These are phyloP conservation scores for Clarireedia monteithiana DNA, from an alignment of 2,329 filamentous ascomycete species.

Conservation along the genomic window DNA sequence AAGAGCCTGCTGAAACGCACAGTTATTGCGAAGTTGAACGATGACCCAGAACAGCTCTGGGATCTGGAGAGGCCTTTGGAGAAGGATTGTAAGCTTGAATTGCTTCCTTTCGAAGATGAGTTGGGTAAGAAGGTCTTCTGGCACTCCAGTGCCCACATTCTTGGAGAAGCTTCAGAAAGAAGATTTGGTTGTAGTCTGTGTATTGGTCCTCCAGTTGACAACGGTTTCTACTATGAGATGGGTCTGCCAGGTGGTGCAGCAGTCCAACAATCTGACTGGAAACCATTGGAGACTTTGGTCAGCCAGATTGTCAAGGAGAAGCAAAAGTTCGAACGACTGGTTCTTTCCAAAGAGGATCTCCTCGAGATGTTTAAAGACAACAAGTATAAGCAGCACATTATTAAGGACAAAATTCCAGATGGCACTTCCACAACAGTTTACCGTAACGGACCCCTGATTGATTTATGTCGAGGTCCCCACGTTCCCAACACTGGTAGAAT, in stretches of 20 bases:
- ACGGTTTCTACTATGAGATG: slow-evolving; percentile 99
- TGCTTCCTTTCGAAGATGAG: slow-evolving; percentile 70
- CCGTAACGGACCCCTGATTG: slow-evolving; percentile 81
- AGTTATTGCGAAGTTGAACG: slow-evolving; percentile 79
- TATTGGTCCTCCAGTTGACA: slow-evolving; percentile 84
- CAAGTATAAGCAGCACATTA: slow-evolving; percentile 98
- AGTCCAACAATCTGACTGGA: slow-evolving; percentile 73
- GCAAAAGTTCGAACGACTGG: slow-evolving; percentile 86
- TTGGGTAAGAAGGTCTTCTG: slow-evolving; percentile 89
- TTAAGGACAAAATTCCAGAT: slow-evolving; percentile 83
- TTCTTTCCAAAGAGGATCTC: slow-evolving; percentile 82
- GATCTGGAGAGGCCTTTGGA: slow-evolving; percentile 88
- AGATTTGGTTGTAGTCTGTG: slow-evolving; percentile 87
- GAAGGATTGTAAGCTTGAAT: slow-evolving; percentile 74
- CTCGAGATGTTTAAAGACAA: slow-evolving; percentile 97
- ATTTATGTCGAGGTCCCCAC: slow-evolving; percentile 91
- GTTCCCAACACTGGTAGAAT: slow-evolving; percentile 90
- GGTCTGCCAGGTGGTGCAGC: slow-evolving; percentile 62
- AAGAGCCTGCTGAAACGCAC: slow-evolving; percentile 81
- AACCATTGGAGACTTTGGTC: slow-evolving; percentile 74
- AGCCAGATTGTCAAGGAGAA: slow-evolving; percentile 89
- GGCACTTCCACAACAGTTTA: slow-evolving; percentile 92
- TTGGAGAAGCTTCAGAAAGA: slow-evolving; percentile 90
- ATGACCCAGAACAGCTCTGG: slow-evolving; percentile 66
- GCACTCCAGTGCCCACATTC: slow-evolving; percentile 91